Base-by-base conservation (phyloP, 257 asterid genomes). In the Orobanche coerulescens region DNA sequence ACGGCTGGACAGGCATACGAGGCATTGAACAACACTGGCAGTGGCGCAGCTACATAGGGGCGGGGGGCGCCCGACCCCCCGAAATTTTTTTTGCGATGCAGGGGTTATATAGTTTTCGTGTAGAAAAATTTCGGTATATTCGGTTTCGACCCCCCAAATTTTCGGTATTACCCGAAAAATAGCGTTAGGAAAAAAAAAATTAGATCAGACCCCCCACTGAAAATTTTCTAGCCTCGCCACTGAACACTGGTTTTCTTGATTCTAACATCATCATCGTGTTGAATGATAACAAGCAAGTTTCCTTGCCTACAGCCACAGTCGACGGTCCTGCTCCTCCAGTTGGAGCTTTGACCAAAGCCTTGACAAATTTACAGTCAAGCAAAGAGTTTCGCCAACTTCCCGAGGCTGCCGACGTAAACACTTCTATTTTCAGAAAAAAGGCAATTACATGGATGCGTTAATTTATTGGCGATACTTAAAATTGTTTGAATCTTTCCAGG, bases 241-340 rank as follows among this genome's bases (percentile, higher is more conserved):
- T n/a, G n/a, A 82, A 82, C 28, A 81, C 85, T 6, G 88, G 85
- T 14, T 82, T 15, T 66, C 83, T 82, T 19, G 85, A 82, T 20
- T 66, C 88, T 1, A 73, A 82, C 56, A 74, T 82, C 25, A 76
- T 79, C 55, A 69, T 82, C 5, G 43, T 82, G 12, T 53, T 82
- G 46, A 82, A 82, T 4, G 87, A 81, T 33, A 81, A 81, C 67
- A 76, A 69, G 60, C 87, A 81, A 70, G 87, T 81, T 4, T 82
- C 85, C 3, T 47, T 82, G 20, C 88, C 88, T 5, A 79, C 85
- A 0, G 85, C 85, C 50, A 79, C 85, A 0, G 66, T 79, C 9
- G 85, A 82, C 42, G 85, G 85, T 14, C 88, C 85, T 31, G 85
- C 88, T 16, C 78, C 85, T 3, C 88, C 88, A 0, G 83, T 79